Conservation (phyloP, 1,284 basidiomycete species). For the Puccinia polysora region DNA sequence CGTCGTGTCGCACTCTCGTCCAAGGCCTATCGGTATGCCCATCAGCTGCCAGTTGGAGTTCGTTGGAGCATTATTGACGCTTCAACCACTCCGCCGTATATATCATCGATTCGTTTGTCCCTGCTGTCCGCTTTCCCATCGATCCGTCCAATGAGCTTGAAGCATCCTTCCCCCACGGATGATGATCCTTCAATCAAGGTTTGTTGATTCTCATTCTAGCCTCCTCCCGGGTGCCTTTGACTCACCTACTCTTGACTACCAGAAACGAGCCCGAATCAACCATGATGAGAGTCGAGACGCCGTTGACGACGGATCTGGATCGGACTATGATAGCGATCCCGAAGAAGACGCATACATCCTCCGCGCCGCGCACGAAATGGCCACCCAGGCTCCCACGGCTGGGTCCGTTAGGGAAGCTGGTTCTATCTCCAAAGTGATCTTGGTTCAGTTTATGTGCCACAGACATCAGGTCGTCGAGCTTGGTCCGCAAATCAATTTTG, state of each 20-base stretch:
- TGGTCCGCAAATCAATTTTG: constrained; percentile 80
- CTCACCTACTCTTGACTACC: background rate
- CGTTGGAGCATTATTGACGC: too few relatives aligned
- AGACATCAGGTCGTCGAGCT: constrained; percentile 49
- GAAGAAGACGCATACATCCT: background rate
- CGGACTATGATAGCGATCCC: constrained; percentile 17
- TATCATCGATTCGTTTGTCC: too few relatives aligned
- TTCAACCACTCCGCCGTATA: too few relatives aligned
- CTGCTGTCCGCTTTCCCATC: too few relatives aligned
- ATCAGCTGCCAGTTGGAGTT: too few relatives aligned
- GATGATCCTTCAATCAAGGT: too few relatives aligned
- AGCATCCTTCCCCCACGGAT: too few relatives aligned
- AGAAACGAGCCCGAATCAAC: background rate
- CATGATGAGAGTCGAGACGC: background rate
- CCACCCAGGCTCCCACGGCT: background rate
- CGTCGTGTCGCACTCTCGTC: too few relatives aligned
- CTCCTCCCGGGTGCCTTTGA: too few relatives aligned
- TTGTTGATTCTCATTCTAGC: too few relatives aligned
- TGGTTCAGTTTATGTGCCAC: constrained; percentile 54
- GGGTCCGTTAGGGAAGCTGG: constrained; percentile 44
- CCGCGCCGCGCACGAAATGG: background rate
- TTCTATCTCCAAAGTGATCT: constrained; percentile 51
- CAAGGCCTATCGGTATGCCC: too few relatives aligned
- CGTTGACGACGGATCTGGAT: constrained; percentile 1
- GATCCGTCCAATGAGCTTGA: too few relatives aligned